Percentiles rank a stretch among this genome's conserved stretches.
These are phyloP conservation scores for Ambrosiella beaveri DNA, from an alignment of 2,329 filamentous ascomycete genomes.

Conservation along the genomic window DNA sequence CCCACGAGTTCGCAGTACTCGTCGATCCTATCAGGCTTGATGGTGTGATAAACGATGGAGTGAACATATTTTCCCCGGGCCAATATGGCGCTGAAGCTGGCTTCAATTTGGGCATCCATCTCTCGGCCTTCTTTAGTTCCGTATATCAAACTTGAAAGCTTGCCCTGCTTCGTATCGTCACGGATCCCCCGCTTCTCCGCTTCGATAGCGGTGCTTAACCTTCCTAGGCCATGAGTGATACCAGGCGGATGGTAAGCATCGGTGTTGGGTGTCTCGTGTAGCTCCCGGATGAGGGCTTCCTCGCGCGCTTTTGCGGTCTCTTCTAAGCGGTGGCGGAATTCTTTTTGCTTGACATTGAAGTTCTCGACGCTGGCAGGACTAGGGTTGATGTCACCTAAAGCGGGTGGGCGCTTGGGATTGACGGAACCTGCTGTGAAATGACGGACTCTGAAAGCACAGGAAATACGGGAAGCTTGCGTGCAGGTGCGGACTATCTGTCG, in stretches of 20 bases:
- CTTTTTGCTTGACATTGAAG: conserved; percentile 71
- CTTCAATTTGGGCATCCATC: conserved; percentile 87
- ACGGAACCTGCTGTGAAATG: conserved; percentile 15
- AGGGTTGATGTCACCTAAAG: conserved; percentile 64
- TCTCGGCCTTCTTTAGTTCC: conserved; percentile 90
- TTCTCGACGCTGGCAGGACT: conserved; percentile 46
- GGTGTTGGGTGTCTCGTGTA: conserved; percentile 3
- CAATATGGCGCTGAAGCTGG: conserved; percentile 86
- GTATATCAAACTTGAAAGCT: conserved; percentile 80
- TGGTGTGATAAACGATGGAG: conserved; percentile 90
- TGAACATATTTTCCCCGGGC: conserved; percentile 97
- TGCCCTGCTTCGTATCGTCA: conserved; percentile 48
- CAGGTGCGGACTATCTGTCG: neutral
- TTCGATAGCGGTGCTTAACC: conserved; percentile 40
- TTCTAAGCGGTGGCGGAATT: conserved; percentile 68
- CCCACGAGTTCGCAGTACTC: conserved; percentile 86
- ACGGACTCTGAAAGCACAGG: conserved; percentile 24
- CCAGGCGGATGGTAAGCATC: conserved; percentile 8
- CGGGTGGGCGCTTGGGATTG: conserved; percentile 39
- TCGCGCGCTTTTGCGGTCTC: conserved; percentile 53
- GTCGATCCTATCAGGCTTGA: conserved; percentile 87
- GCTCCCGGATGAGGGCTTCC: conserved; percentile 6
- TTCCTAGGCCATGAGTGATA: conserved; percentile 35
- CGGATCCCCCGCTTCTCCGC: conserved; percentile 16
- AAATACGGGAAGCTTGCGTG: neutral